Conservation (phyloP, 176 grass and related monocot genomes). For the Bromus sterilis region DNA sequence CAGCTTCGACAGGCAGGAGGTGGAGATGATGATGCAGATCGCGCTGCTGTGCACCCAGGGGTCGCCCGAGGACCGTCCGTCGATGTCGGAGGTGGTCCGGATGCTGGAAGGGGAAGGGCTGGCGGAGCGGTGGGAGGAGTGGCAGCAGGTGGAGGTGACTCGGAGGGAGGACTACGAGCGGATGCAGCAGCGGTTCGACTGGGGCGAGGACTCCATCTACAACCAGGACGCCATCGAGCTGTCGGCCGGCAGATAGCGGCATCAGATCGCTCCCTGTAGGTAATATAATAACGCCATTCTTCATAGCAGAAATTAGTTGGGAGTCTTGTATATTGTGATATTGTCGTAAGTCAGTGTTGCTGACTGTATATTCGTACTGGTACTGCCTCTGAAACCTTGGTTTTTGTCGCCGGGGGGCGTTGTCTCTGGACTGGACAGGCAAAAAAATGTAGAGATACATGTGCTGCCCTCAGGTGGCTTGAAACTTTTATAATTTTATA, state of each 20-base stretch:
- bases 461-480: not conserved
- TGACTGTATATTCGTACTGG: not conserved
- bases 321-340: not conserved
- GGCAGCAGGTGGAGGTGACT: constrained; percentile 89
- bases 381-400: not conserved
- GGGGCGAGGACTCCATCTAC: constrained; percentile 87
- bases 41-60: constrained; percentile 87
- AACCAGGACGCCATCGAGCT: constrained; percentile 79
- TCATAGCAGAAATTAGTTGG: not conserved
- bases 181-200: constrained; percentile 68
- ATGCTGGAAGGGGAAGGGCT: constrained; percentile 96
- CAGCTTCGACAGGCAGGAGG: constrained; percentile 51
- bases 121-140: constrained; percentile 91
- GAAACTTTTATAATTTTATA: not conserved
- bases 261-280: not conserved
- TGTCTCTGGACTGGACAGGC: not conserved
- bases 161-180: constrained; percentile 70
- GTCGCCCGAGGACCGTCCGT: constrained; percentile 79
- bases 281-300: not conserved
- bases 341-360: not conserved
- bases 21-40: constrained; percentile 92
- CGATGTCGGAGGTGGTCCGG: constrained; percentile 91
- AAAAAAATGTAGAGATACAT: not conserved
- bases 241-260: constrained; percentile 50
- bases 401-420: not conserved